Base-by-base conservation (phyloP, 495 filamentous ascomycete genomes). In the Amphirosellinia nigrospora region DNA sequence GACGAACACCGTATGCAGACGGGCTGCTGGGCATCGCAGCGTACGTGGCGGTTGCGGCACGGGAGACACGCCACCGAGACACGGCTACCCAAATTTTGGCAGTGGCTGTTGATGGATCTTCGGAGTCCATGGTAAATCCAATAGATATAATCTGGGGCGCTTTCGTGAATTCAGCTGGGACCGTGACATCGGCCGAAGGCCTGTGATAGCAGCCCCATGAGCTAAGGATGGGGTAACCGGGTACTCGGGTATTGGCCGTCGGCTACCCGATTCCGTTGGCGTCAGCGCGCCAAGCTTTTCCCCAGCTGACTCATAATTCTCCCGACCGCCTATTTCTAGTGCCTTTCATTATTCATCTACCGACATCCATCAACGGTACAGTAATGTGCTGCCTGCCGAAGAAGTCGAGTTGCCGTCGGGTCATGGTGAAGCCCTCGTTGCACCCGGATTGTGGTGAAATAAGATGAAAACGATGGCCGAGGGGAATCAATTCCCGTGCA, bases 41-140 rank as follows among this genome's bases (percentile, higher is more conserved):
- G 87, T 5, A 89, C 74, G 74, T 89, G 87, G 52, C 86, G 81
- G 61, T 79, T 83, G 16, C 87, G 81, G 75, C 87, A 89, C 16
- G 86, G 83, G 19, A 88, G 77, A 67, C 87, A 89, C 39, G 87
- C 86, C 16, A 85, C 75, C 7, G 85, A 81, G 10, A 86, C 82
- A 32, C 78, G 73, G 45, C 63, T 66, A 63, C 66, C 64, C 72
- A 77, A 59, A 62, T 32, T 71, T 73, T 16, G 73, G 74, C 26
- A 75, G 64, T 52, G 69, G 72, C 53, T 67, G 66, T 21, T 32
- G 43, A 36, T 15, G 46, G 56, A 5, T 71, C 64, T 38, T 61
- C 66, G 41, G 55, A 19, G 21, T 36, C 55, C 66, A 68, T 68
- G 28, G 11, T 41, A 39, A 21, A 56, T 68, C 36, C n/a, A 43